Conservation (phyloP, 2,329 filamentous ascomycete species). For the Basipetospora sp. region DNA sequence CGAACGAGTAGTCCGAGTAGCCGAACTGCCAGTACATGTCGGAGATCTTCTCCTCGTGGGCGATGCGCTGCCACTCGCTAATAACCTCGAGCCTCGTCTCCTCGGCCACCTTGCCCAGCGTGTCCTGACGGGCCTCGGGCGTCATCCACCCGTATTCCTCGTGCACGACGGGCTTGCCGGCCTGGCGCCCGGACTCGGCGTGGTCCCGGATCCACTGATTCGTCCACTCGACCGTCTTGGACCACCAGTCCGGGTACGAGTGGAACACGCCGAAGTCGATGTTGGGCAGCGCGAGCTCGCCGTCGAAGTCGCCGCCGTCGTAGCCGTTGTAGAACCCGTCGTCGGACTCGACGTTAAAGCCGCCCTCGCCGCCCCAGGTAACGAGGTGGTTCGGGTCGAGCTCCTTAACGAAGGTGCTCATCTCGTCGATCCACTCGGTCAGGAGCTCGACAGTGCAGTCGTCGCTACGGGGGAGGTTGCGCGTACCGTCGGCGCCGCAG, state of each 20-base stretch:
- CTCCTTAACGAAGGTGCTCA: slow-evolving; percentile 38
- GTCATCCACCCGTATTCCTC: slow-evolving; percentile 43
- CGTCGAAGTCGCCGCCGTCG: slow-evolving; percentile 39
- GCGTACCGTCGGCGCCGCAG: slow-evolving; percentile 29
- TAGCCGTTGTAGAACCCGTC: slow-evolving; percentile 32
- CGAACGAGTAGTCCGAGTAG: slow-evolving; percentile 34
- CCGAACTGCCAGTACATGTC: slow-evolving; percentile 45
- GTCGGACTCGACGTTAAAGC: slow-evolving; percentile 29
- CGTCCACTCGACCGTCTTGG: slow-evolving; percentile 35
- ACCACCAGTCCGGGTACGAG: slow-evolving; percentile 41
- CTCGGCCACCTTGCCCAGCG: slow-evolving; percentile 27
- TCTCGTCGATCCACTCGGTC: slow-evolving; percentile 35
- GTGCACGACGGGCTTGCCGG: slow-evolving; percentile 37
- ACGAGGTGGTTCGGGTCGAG: slow-evolving; percentile 38
- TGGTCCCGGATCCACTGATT: slow-evolving; percentile 41
- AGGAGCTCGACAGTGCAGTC: slow-evolving; percentile 27
- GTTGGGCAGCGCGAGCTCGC: slow-evolving; percentile 29
- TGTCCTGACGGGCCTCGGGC: slow-evolving; percentile 29
- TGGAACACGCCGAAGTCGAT: slow-evolving; percentile 43
- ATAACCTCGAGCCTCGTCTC: slow-evolving; percentile 30
- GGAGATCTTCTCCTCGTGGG: slow-evolving; percentile 30
- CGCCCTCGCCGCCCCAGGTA: slow-evolving; percentile 44
- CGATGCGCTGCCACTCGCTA: slow-evolving; percentile 34
- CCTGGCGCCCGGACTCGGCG: slow-evolving; percentile 25
- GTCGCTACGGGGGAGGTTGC: slow-evolving; percentile 28